Evolutionary conservation across 1,139 yeast genomes (phyloP).

Genomic region (Yamadazyma friedrichii): DNA sequence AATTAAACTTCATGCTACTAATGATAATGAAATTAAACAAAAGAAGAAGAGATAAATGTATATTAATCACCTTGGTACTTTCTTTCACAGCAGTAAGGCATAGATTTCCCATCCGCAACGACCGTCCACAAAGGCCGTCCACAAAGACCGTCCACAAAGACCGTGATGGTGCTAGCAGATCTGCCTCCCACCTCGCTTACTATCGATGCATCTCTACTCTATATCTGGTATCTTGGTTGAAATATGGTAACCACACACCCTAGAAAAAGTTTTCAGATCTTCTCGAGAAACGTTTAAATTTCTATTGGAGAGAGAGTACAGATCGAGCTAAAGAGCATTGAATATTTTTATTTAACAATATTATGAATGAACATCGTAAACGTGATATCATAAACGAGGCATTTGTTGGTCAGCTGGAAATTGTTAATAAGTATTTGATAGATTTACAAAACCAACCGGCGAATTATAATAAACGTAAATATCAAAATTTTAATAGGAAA

Average conservation of each 20-base stretch:
- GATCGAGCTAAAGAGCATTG: neutral
- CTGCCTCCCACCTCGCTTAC: too few relatives aligned
- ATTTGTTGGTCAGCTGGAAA: slow-evolving; percentile 33
- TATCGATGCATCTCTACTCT: too few relatives aligned
- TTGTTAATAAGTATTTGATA: slow-evolving; percentile 28
- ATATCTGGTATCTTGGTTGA: too few relatives aligned
- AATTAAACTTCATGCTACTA: slow-evolving; percentile 79
- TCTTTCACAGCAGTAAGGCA: too few relatives aligned
- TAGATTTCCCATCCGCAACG: too few relatives aligned
- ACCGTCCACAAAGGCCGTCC: too few relatives aligned
- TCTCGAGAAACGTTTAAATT: slow-evolving; percentile 1
- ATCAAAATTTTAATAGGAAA: neutral
- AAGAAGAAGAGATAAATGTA: slow-evolving; percentile 54
- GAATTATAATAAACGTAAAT: slow-evolving; percentile 10
- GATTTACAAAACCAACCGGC: slow-evolving; percentile 34
- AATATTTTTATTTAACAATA: neutral
- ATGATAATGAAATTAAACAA: slow-evolving; percentile 84
- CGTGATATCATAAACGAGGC: slow-evolving; percentile 29
- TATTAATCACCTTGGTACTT: too few relatives aligned
- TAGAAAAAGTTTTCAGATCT: neutral
- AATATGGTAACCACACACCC: neutral
- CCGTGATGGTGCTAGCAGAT: too few relatives aligned
- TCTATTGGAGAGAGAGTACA: neutral
- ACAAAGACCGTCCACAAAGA: too few relatives aligned
- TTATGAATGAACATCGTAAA: slow-evolving; percentile 18